Base-by-base conservation (phyloP, 768 basidiomycete species). In the Favolaschia claudopus region DNA sequence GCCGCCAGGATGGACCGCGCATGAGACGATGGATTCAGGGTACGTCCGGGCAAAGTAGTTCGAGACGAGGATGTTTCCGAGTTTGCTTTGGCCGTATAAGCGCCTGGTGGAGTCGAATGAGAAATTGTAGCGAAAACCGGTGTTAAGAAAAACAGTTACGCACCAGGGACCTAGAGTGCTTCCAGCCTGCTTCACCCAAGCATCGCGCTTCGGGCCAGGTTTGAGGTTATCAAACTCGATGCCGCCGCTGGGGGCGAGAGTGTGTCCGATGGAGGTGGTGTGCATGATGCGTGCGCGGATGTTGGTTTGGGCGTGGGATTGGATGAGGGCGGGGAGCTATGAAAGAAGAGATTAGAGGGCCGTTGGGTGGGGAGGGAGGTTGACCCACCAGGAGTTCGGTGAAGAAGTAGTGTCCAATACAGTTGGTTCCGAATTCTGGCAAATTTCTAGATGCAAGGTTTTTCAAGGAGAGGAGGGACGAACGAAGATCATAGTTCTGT, bases 371-470 rank as follows among this genome's bases (percentile, higher is more conserved):
- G 62, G 67, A 43, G 52, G 56, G 10, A 55, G 55, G 12, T 65
- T 31, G 22, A 5, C 70, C 64, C 20, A 74, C 45, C 4, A 77
- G 65, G 34, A 65, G 55, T 28, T 46, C 48, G 9, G 66, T 69
- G 44, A 72, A 63, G 34, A 55, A 61, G 39, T 49, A 43, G 40
- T 48, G 61, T 66, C 72, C 72, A 29, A 76, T 67, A n/a, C 70
- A 73, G 55, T 76, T 78, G 7, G 72, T 74, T 12, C 78, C 78
- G 38, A 76, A 79, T 52, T 80, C 34, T 36, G n/a, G n/a, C n/a
- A n/a, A n/a, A 42, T 42, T 20, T 10, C 10, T n/a, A n/a, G n/a
- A n/a, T n/a, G n/a, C n/a, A n/a, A n/a, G n/a, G n/a, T n/a, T n/a
- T n/a, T n/a, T n/a, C n/a, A n/a, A n/a, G n/a, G n/a, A n/a, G n/a